Percentiles rank a stretch among this genome's conserved stretches.
These are phyloP conservation scores for Pythium plurisporium DNA, from an alignment of 352 stramenopile species.

Conservation along the genomic window DNA sequence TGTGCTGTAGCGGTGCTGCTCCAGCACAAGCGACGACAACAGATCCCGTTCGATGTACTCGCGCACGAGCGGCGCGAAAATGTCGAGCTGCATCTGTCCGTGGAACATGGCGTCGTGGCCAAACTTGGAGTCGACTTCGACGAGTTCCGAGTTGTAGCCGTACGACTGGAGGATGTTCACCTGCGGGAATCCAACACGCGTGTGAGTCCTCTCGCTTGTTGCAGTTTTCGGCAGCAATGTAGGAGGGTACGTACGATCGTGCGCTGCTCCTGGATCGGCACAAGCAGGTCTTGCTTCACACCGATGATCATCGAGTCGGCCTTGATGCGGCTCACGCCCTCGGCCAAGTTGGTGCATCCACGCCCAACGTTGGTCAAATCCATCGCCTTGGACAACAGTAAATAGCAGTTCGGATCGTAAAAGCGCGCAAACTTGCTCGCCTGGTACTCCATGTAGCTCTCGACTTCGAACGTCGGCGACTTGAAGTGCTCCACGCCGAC, in stretches of 20 bases:
- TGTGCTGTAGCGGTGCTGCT: slow-evolving; percentile 80
- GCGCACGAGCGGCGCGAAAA: slow-evolving; percentile 65
- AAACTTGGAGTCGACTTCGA: slow-evolving; percentile 82
- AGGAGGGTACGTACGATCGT: slow-evolving; percentile 53
- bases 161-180: slow-evolving; percentile 81
- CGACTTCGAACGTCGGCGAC: slow-evolving; percentile 81
- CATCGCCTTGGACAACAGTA: slow-evolving; percentile 86
- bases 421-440: slow-evolving; percentile 79
- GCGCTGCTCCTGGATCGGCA: slow-evolving; percentile 79
- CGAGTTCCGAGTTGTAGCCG: slow-evolving; percentile 51
- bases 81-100: slow-evolving; percentile 68
- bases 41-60: slow-evolving; percentile 71
- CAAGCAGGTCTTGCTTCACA: slow-evolving; percentile 81
- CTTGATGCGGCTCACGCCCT: slow-evolving; percentile 68
- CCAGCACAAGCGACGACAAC: slow-evolving; percentile 40
- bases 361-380: slow-evolving; percentile 79
- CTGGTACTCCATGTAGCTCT: slow-evolving; percentile 90
- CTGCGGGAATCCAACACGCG: not conserved
- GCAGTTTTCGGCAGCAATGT: no score
- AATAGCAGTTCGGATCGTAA: slow-evolving; percentile 87
- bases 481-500: slow-evolving; percentile 66
- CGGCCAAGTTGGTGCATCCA: slow-evolving; percentile 60
- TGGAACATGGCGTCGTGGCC: slow-evolving; percentile 89
- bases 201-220: not conserved
- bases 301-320: slow-evolving; percentile 67